phyloP scores from a whole-genome alignment of 2,329 filamentous ascomycete species.

The Cladosporium austrohemisphaericum region DNA sequence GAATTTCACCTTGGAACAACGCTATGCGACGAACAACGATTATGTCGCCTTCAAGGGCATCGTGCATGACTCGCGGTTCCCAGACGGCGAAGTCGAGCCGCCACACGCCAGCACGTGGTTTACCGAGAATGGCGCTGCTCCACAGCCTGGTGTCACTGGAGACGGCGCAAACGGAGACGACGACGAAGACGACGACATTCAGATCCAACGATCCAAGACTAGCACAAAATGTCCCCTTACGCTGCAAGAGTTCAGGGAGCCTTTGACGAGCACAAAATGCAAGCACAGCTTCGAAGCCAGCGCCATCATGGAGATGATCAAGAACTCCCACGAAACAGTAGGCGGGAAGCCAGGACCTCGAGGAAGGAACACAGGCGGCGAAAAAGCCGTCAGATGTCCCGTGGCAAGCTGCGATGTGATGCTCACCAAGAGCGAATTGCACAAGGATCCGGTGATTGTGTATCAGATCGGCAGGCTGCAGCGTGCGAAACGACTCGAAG shows the following conservation, averaged over 20 bases:
- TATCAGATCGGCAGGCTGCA: constrained; percentile 57
- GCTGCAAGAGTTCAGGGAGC: constrained; percentile 60
- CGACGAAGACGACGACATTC: constrained; percentile 65
- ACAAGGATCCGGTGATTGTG: constrained; percentile 53
- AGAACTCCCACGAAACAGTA: constrained; percentile 20
- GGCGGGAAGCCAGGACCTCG: constrained; percentile 17
- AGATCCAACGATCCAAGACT: constrained; percentile 60
- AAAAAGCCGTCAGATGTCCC: constrained; percentile 55
- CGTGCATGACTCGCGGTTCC: constrained; percentile 59
- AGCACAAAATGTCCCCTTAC: constrained; percentile 69
- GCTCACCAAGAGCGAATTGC: constrained; percentile 52
- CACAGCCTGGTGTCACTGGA: constrained; percentile 39
- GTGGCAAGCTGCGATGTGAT: constrained; percentile 60
- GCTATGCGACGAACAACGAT: constrained; percentile 58
- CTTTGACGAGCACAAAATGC: constrained; percentile 64
- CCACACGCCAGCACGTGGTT: constrained; percentile 63
- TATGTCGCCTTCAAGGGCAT: constrained; percentile 60
- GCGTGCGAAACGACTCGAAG: constrained; percentile 42
- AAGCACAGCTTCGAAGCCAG: constrained; percentile 68
- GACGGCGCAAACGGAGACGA: constrained; percentile 39
- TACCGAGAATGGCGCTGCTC: constrained; percentile 44
- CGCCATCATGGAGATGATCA: constrained; percentile 57
- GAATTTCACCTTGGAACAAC: constrained; percentile 33
- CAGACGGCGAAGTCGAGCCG: constrained; percentile 50
- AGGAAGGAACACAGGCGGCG: constrained; percentile 21